Percentiles rank a stretch among this genome's conserved stretches.
phyloP scores from a whole-genome alignment of 176 grass and related monocot species.

The Echinochloa phyllopogon region DNA sequence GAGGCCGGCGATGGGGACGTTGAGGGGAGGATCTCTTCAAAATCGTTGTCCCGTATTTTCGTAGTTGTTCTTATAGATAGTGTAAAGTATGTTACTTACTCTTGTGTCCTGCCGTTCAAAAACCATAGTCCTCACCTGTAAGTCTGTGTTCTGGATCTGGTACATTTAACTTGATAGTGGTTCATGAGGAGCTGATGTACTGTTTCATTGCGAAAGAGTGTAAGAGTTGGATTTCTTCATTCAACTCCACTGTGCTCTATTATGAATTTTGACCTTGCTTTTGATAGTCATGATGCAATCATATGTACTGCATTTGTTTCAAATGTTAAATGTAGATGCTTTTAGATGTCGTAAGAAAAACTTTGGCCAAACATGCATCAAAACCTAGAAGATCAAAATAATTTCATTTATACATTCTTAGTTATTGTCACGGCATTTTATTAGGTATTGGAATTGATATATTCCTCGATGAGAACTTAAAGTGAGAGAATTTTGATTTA shows the following conservation, averaged over 20 bases:
- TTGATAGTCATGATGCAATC: neutral
- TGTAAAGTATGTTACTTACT: conserved; percentile 98
- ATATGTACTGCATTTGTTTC: no score
- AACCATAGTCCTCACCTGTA: conserved; percentile 66
- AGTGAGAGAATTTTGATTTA: no score
- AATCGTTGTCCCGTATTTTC: conserved; percentile 79
- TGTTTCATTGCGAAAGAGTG: neutral
- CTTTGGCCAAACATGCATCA: no score
- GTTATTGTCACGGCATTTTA: no score
- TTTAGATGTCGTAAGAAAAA: no score
- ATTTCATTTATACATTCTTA: no score
- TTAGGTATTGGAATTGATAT: no score
- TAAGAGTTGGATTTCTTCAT: neutral
- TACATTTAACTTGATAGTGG: neutral
- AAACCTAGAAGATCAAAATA: no score
- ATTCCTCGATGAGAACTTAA: no score
- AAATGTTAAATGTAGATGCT: no score
- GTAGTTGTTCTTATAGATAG: conserved; percentile 92
- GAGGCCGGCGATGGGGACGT: conserved; percentile 43
- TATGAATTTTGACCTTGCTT: neutral
- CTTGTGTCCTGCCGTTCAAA: conserved; percentile 90
- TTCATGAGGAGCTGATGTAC: neutral
- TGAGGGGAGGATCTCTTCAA: conserved; percentile 77
- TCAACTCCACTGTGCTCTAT: neutral
- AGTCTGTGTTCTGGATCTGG: neutral